Evolutionary conservation across 2,329 filamentous ascomycete species (phyloP), one percentile per base, ranked within the genome.

Genomic region (Neofusicoccum sp.): DNA sequence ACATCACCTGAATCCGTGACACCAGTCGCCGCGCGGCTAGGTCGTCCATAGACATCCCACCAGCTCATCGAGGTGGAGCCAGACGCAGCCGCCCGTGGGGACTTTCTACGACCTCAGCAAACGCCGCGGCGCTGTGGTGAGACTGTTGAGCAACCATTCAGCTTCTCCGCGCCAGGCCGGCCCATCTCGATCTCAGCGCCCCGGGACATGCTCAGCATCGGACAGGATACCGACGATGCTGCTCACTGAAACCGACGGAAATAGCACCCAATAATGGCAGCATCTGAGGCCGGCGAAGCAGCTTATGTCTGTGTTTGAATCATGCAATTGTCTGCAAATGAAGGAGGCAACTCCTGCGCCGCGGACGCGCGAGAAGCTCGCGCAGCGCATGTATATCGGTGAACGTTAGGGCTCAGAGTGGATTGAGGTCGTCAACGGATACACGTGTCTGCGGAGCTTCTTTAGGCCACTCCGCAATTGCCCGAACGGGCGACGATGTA

Each of bases 401-500:
- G 43, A 59, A 49, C 8, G 43, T 33, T 59, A 59, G 57, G 44
- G 44, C 57, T 49, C 38, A 38, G n/a, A 24, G 51, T 43, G 51
- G 51, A 56, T 56, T 43, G 51, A 56, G 43, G 44, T 49, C 43
- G 57, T 49, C 58, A 60, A 43, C 58, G 58, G 58, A 60, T 49
- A 60, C 58, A 60, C 58, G 58, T 60, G 58, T 59, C 57, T 59
- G 57, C 57, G 57, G 44, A 49, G 57, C 44, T 47, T 40, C 44
- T 30, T 43, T 43, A 60, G 20, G 36, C 31, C 33, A 38, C 43
- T 60, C 58, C 45, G 58, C 30, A 34, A 36, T 60, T 60, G 12
- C 58, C 47, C 44, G 44, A 59, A 59, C 30, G 24, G 57, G 57
- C 45, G 30, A 51, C 58, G 31, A 51, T 53, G 54, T 58, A 58